Evolutionary conservation across 495 filamentous ascomycete genomes (phyloP).

Genomic region (Hypoxylon trugodes): DNA sequence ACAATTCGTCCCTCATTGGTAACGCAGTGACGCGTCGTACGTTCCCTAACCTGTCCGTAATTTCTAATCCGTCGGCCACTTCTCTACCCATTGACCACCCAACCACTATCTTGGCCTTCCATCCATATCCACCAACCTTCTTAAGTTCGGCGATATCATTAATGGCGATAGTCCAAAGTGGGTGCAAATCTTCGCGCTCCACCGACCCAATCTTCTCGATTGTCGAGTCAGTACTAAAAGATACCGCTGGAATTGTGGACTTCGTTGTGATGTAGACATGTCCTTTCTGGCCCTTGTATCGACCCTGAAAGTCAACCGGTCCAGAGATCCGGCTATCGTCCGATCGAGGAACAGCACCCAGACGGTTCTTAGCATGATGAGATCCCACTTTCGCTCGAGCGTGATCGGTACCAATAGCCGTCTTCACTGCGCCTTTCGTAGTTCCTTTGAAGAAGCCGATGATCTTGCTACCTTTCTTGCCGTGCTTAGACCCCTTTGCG

Average conservation of each 20-base stretch:
- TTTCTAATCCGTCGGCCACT: slow-evolving; percentile 79
- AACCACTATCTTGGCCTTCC: slow-evolving; percentile 88
- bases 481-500: slow-evolving; percentile 41
- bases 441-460: slow-evolving; percentile 74
- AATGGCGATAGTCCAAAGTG: slow-evolving; percentile 62
- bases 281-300: slow-evolving; percentile 76
- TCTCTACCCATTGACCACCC: slow-evolving; percentile 81
- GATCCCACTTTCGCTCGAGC: slow-evolving; percentile 72
- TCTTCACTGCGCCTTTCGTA: slow-evolving; percentile 70
- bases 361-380: slow-evolving; percentile 70
- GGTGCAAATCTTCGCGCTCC: slow-evolving; percentile 61
- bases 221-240: slow-evolving; percentile 60
- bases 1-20: slow-evolving; percentile 79
- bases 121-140: slow-evolving; percentile 86
- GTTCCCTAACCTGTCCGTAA: slow-evolving; percentile 64
- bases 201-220: slow-evolving; percentile 56
- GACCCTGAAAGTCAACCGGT: slow-evolving; percentile 77
- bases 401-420: slow-evolving; percentile 73
- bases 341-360: slow-evolving; percentile 70
- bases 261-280: slow-evolving; percentile 72
- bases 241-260: slow-evolving; percentile 66
- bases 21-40: slow-evolving; percentile 74
- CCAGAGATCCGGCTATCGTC: slow-evolving; percentile 59
- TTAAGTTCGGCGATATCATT: slow-evolving; percentile 69
- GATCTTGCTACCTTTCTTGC: slow-evolving; percentile 61